Evolutionary conservation across 1,284 basidiomycete species (phyloP), one percentile per base, ranked within the genome.

Genomic region (Anthracocystis setariae): DNA sequence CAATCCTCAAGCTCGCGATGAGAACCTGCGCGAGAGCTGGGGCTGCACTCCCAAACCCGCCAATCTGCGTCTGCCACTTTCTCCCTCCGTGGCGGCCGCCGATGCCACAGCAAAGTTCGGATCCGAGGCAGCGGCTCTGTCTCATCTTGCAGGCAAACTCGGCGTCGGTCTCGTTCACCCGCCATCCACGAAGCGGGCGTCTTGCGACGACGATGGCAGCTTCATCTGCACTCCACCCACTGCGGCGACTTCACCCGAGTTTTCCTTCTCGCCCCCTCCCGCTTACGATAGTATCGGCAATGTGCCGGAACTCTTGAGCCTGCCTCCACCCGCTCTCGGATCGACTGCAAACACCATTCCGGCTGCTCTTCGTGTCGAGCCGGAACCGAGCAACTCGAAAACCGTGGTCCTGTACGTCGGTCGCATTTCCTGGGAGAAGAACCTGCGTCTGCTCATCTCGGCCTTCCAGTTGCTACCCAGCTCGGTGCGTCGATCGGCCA

Each of bases 351-450:
- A 20, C 21, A n/a, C n/a, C n/a, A 50, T 60, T 27, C 62, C 62
- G 3, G 25, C 38, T 29, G 43, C 17, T n/a, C 42, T 51, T 5
- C 49, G 64, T 20, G 50, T 56, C 44, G 61, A 60, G 15, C 52
- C 50, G 24, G 67, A 69, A 23, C 45, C 62, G 2, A 32, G n/a
- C 15, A 60, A 76, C 69, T 78, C 64, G 55, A 79, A 74, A 53
- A 76, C 70, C 13, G 83, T 84, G 29, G 70, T 85, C 3, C 83
- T 84, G 18, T 85, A 84, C 65, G 84, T 84, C 53, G 84, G 83
- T 23, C 79, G 83, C 20, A 80, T 85, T 42, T 86, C 85, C 3
- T 87, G 86, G 86, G 87, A 88, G 78, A 88, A 88, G 82, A 88
- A 88, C 74, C 84, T 88, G 3, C 82, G 85, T n/a, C 83, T 88